Evolutionary conservation across 768 basidiomycete genomes (phyloP).

Genomic region (Mycena pura): DNA sequence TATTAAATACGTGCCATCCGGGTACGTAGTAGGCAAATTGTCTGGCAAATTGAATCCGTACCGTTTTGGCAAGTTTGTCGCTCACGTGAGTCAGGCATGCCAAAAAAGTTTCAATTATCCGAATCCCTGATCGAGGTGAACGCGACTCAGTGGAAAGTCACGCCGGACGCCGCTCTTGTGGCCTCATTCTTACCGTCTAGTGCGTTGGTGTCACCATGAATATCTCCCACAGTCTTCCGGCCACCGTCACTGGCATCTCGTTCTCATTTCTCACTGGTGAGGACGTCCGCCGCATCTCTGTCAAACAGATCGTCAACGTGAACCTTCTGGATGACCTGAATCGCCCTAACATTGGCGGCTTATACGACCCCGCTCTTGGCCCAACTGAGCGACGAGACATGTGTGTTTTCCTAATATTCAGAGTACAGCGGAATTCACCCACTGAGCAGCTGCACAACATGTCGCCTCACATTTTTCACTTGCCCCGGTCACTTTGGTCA

Average conservation of each 20-base stretch:
- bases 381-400: slow-evolving; percentile 90
- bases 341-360: slow-evolving; percentile 86
- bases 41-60: too few species aligned
- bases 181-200: too few species aligned
- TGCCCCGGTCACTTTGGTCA: slow-evolving; percentile 99
- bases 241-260: slow-evolving; percentile 81
- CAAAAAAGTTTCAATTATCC: too few species aligned
- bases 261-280: slow-evolving; percentile 92
- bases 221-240: slow-evolving; percentile 87
- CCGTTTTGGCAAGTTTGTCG: slow-evolving; percentile 2
- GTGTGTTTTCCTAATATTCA: slow-evolving; percentile 55
- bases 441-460: slow-evolving; percentile 83
- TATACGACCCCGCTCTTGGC: slow-evolving; percentile 96
- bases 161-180: too few species aligned
- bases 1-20: slow-evolving; percentile 3
- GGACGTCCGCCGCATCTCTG: slow-evolving; percentile 93
- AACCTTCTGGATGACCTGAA: slow-evolving; percentile 93
- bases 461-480: slow-evolving; percentile 88
- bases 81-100: too few species aligned
- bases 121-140: too few species aligned
- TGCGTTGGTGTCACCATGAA: slow-evolving; percentile 64
- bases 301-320: slow-evolving; percentile 95
- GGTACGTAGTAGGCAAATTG: too few species aligned
- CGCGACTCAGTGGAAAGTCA: not conserved
- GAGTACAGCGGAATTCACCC: slow-evolving; percentile 22